Evolutionary conservation across 352 stramenopile species (phyloP).

Genomic region (Globisporangium canariense): DNA sequence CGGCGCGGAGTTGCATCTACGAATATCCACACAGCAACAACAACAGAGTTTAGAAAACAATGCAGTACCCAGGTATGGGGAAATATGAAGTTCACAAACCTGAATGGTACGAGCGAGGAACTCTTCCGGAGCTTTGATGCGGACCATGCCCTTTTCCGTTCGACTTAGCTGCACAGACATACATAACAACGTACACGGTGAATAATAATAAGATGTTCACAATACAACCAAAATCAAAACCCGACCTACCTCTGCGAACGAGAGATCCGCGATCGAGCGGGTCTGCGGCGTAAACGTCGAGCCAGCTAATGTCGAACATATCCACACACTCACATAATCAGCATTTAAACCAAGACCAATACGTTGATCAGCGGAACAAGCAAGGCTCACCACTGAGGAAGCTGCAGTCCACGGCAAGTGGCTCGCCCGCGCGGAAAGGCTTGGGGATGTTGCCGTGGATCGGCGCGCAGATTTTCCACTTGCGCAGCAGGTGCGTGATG

Average conservation of each 20-base stretch:
- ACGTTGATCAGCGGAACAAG: neutral
- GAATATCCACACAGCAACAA: neutral
- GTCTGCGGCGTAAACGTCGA: conserved; percentile 71
- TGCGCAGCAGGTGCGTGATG: conserved; percentile 70
- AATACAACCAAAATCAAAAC: neutral
- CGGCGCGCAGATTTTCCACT: conserved; percentile 85
- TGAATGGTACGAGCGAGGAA: conserved; percentile 76
- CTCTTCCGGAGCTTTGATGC: conserved; percentile 73
- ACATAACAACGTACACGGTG: neutral
- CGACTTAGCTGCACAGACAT: conserved; percentile 49
- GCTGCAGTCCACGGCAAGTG: conserved; percentile 82
- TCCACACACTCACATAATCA: neutral
- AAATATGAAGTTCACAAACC: conserved; percentile 21
- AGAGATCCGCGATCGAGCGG: conserved; percentile 70
- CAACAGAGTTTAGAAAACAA: neutral
- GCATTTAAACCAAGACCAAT: neutral
- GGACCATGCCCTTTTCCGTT: conserved; percentile 76
- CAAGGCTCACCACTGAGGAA: conserved; percentile 57
- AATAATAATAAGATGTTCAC: neutral
- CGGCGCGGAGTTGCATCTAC: conserved; percentile 37
- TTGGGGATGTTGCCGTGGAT: conserved; percentile 87
- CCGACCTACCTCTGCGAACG: conserved; percentile 67
- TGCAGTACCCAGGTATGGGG: neutral
- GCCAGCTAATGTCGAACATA: conserved; percentile 38
- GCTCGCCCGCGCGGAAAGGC: conserved; percentile 79